Evolutionary conservation across 2,329 filamentous ascomycete species (phyloP).

Genomic region (Scopulariopsis brevicaulis): DNA sequence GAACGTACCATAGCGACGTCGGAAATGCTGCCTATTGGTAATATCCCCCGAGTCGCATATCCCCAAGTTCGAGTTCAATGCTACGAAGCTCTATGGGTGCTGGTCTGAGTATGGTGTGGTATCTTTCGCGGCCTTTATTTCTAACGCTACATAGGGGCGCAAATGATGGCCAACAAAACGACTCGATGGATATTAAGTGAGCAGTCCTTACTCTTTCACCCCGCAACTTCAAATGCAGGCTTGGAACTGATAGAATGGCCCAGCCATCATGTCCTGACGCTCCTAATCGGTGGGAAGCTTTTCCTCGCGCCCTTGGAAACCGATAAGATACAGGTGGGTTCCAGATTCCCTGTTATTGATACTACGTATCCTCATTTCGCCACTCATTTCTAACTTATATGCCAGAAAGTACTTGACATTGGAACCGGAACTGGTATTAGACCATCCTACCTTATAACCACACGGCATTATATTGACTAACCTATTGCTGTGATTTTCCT

Average conservation of each 20-base stretch:
- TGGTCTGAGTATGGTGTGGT: no score
- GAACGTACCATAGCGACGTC: constrained; percentile 17
- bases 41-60: not conserved
- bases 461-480: not conserved
- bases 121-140: no score
- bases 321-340: constrained; percentile 4
- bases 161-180: constrained; percentile 7
- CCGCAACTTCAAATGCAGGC: not conserved
- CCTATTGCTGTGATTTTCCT: not conserved
- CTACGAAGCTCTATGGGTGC: no score
- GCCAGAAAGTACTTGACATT: constrained; percentile 26
- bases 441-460: not conserved
- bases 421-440: constrained; percentile 40
- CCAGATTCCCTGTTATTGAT: constrained; percentile 9
- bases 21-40: constrained; percentile 17
- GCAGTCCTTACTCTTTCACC: not conserved
- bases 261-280: constrained; percentile 12
- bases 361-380: constrained; percentile 13
- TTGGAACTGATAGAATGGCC: not conserved
- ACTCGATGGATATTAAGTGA: constrained; percentile 11
- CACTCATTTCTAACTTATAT: not conserved
- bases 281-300: constrained; percentile 12
- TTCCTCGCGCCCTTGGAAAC: constrained; percentile 12
- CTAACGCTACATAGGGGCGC: constrained; percentile 3
- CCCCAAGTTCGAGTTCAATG: no score